Percentiles rank a stretch among this genome's conserved stretches.
These are phyloP conservation scores for Stygiomarasmius scandens DNA, from an alignment of 1,284 basidiomycete genomes.

Conservation along the genomic window DNA sequence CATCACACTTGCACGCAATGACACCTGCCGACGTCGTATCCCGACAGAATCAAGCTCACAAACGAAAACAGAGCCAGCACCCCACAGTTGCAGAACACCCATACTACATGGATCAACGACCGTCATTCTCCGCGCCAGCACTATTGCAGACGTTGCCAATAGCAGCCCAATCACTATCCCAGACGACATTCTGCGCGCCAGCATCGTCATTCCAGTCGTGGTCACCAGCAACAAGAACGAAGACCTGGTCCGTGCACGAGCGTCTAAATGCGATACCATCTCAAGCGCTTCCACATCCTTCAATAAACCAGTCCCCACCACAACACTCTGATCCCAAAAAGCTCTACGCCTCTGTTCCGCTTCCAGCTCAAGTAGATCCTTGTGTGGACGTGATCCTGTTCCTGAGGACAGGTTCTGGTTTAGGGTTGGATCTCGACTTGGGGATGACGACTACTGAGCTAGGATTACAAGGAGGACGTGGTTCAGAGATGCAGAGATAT, in stretches of 20 bases:
- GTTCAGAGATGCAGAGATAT: not conserved
- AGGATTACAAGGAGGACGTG: not conserved
- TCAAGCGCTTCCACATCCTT: not conserved
- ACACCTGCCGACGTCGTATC: not conserved
- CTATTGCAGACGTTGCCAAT: not conserved
- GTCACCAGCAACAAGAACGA: not conserved
- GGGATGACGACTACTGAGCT: not conserved
- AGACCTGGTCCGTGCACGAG: not conserved
- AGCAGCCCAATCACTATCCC: not conserved
- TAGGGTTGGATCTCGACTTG: not conserved
- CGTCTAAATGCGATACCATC: not conserved
- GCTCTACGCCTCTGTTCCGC: not conserved
- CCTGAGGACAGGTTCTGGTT: not conserved
- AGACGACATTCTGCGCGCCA: not conserved
- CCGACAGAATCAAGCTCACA: not conserved
- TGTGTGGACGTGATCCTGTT: not conserved
- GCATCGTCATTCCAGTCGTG: not conserved
- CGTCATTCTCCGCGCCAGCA: not conserved
- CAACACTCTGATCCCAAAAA: not conserved
- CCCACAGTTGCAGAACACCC: not conserved
- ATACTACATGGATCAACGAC: not conserved
- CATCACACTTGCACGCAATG: not conserved
- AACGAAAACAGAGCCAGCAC: not conserved
- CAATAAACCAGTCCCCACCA: not conserved
- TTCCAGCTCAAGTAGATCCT: not conserved